These are phyloP conservation scores for Rostrohypoxylon terebratum DNA, from an alignment of 495 filamentous ascomycete genomes.

Conservation along the genomic window DNA sequence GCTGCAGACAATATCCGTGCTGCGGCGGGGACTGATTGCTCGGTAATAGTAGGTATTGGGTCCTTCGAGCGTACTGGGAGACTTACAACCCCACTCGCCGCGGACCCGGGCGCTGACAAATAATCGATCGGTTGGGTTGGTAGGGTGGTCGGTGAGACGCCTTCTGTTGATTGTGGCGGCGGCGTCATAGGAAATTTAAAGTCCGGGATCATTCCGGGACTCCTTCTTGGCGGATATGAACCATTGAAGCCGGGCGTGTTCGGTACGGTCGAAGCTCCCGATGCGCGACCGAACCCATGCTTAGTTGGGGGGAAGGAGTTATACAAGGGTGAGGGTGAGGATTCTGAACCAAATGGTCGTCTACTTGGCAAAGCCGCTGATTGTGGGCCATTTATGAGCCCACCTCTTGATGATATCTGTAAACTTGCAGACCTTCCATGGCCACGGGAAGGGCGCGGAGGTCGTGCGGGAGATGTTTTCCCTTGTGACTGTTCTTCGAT, in stretches of 20 bases:
- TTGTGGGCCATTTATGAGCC: slow-evolving; percentile 44
- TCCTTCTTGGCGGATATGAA: slow-evolving; percentile 51
- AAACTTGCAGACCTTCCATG: slow-evolving; percentile 88
- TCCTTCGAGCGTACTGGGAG: slow-evolving; percentile 54
- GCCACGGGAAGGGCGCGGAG: slow-evolving; percentile 66
- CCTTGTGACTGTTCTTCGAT: slow-evolving; percentile 53
- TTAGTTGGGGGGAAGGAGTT: slow-evolving; percentile 61
- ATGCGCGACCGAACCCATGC: slow-evolving; percentile 50
- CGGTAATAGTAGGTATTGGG: slow-evolving; percentile 59
- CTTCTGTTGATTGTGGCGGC: slow-evolving; percentile 52
- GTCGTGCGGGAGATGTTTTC: slow-evolving; percentile 36
- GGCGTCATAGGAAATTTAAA: slow-evolving; percentile 76
- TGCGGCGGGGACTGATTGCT: slow-evolving; percentile 67
- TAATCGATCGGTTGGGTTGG: slow-evolving; percentile 47
- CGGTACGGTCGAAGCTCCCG: slow-evolving; percentile 54
- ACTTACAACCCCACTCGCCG: slow-evolving; percentile 45
- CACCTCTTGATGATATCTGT: slow-evolving; percentile 74
- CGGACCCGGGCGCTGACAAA: slow-evolving; percentile 53
- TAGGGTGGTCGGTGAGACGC: slow-evolving; percentile 24
- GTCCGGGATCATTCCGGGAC: slow-evolving; percentile 63
- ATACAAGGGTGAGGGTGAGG: slow-evolving; percentile 60
- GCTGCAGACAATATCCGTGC: slow-evolving; percentile 79
- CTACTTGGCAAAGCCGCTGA: slow-evolving; percentile 57
- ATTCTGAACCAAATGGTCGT: slow-evolving; percentile 51
- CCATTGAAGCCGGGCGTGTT: slow-evolving; percentile 53